A percentile compares a stretch with the other conserved stretches of the same genome.
These are phyloP conservation scores for Phaffomyces thermotolerans DNA, from an alignment of 805 yeast species.

Conservation along the genomic window DNA sequence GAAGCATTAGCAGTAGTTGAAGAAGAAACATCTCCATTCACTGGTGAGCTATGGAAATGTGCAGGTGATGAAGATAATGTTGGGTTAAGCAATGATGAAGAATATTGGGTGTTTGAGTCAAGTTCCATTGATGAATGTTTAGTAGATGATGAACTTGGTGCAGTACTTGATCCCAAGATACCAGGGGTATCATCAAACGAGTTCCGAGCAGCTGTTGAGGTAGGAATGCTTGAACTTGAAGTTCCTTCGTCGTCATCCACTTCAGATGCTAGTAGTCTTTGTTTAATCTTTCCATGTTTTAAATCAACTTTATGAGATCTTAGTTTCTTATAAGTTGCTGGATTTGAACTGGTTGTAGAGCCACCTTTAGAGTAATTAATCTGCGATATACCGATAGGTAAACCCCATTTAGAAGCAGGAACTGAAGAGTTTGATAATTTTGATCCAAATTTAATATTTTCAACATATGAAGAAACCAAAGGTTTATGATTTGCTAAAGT, in stretches of 20 bases:
- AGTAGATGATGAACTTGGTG: conserved; percentile 2
- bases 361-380: conserved; percentile 26
- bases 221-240: conserved; percentile 2
- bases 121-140: not conserved
- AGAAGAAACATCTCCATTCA: not conserved
- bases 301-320: conserved; percentile 32
- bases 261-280: conserved; percentile 66
- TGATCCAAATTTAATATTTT: conserved; percentile 33
- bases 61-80: not conserved
- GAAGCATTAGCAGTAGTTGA: not conserved
- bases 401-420: conserved; percentile 39
- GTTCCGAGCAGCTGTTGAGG: not conserved
- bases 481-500: conserved; percentile 32
- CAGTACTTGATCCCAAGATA: not conserved
- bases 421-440: conserved; percentile 44
- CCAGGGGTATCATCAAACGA: conserved; percentile 1
- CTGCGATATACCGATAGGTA: conserved; percentile 51
- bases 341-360: not conserved
- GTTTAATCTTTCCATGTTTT: conserved; percentile 56
- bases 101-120: not conserved
- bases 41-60: not conserved
- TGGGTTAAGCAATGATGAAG: not conserved
- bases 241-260: conserved; percentile 53
- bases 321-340: conserved; percentile 8
- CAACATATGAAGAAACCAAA: conserved; percentile 43